phyloP scores from a whole-genome alignment of 1,139 yeast genomes.

The Taphrina pruni region DNA sequence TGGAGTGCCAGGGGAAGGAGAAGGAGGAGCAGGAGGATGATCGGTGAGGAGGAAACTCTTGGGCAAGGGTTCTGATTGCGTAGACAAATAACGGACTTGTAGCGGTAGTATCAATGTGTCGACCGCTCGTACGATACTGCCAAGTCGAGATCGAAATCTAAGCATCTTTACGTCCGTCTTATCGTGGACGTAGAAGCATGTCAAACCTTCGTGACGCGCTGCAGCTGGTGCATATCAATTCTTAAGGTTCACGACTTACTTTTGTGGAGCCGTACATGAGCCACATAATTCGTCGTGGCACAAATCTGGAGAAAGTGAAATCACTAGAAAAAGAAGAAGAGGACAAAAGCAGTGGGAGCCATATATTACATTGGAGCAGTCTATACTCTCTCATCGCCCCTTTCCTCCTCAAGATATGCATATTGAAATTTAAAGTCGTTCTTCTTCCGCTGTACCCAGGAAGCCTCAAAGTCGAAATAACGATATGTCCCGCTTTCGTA shows the following conservation, averaged over 20 bases:
- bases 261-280: not conserved
- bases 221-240: too few relatives aligned
- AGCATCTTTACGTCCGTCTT: not conserved
- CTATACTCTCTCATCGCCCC: constrained; percentile 24
- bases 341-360: not conserved
- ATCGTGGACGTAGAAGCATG: too few relatives aligned
- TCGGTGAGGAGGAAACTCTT: constrained; percentile 4
- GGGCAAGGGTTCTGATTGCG: not conserved
- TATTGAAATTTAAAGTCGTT: constrained; percentile 68
- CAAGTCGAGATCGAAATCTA: not conserved
- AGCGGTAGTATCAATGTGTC: too few relatives aligned
- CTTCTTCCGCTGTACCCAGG: constrained; percentile 82
- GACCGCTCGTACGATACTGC: not conserved
- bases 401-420: constrained; percentile 56
- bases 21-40: too few relatives aligned
- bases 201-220: too few relatives aligned
- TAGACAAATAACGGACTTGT: too few relatives aligned
- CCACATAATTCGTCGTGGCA: not conserved
- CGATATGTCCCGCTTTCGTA: constrained; percentile 66
- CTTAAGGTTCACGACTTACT: too few relatives aligned
- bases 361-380: not conserved
- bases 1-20: too few relatives aligned
- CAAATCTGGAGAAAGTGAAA: not conserved
- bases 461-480: constrained; percentile 85
- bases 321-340: not conserved